These are phyloP conservation scores for Spergularia azorica DNA, from an alignment of 179 eudicot species.

Conservation along the genomic window DNA sequence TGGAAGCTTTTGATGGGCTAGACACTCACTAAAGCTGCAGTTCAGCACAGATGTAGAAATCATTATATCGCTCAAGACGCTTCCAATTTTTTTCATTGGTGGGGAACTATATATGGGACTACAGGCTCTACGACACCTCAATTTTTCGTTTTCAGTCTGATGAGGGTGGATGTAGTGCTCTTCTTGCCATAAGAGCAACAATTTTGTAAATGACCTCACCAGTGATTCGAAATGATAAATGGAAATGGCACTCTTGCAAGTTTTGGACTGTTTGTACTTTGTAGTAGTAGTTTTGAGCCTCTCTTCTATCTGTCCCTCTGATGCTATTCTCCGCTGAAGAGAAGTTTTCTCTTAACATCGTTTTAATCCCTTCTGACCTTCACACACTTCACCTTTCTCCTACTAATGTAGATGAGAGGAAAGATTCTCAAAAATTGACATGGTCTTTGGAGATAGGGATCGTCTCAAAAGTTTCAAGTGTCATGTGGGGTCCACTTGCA, in stretches of 20 bases:
- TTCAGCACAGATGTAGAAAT: not conserved
- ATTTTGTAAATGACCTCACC: slow-evolving; percentile 32
- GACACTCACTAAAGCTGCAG: not conserved
- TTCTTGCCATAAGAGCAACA: slow-evolving; percentile 23
- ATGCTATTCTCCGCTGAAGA: no score
- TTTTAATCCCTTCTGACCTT: no score
- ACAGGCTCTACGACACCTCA: slow-evolving; percentile 9
- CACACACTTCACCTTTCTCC: no score
- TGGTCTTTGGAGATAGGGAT: no score
- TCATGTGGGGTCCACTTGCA: no score
- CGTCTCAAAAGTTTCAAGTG: no score
- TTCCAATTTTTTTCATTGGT: not conserved
- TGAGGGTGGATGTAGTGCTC: slow-evolving; percentile 20
- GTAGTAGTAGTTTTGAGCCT: not conserved
- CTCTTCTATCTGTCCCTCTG: no score
- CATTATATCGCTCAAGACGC: not conserved
- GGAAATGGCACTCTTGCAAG: not conserved
- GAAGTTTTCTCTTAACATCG: no score
- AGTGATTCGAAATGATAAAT: slow-evolving; percentile 2
- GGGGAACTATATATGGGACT: slow-evolving; percentile 5
- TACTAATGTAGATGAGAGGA: no score
- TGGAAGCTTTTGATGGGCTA: slow-evolving; percentile 69
- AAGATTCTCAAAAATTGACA: no score
- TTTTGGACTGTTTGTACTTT: not conserved
- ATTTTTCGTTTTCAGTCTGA: slow-evolving; percentile 6